Evolutionary conservation across 768 basidiomycete species (phyloP), one percentile per base, ranked within the genome.

Genomic region (Paxillus involutus): DNA sequence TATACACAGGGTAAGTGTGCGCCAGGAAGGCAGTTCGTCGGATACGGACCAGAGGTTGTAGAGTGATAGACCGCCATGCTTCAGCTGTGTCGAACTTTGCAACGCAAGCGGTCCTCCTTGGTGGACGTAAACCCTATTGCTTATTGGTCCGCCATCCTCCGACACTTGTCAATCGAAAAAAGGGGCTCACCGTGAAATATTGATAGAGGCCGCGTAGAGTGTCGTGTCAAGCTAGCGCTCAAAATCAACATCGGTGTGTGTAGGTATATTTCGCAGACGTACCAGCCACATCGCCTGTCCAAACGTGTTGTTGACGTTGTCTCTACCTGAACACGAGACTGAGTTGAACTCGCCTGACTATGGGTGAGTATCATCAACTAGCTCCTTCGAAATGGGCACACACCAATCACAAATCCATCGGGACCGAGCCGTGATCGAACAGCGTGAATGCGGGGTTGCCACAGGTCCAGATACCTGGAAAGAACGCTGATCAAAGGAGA

Each of bases 281-380:
- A 80, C 67, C 46, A 82, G 67, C 80, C 80, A 81, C 32, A 82
- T 67, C 13, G 80, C 76, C 55, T 82, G 81, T 24, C 81, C 80
- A 51, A 82, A 80, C 3, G 81, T 81, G 56, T 81, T 79, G 61
- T 76, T 79, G 36, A 81, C 77, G 42, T 73, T 74, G 52, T 75
- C 72, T 48, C 69, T 75, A 5, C 81, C 81, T 12, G 77, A 76
- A 49, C 80, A 82, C 6, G 79, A 80, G 11, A 81, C 79, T 0
- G 80, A 81, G 53, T 80, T 83, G 56, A 79, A 81, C 64, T 82
- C 80, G 8, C 81, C 80, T 80, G 19, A 7, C 7, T 7, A 36
- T 5, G 13, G 10, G 42, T 58, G 14, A 63, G 21, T 9, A 36
- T 19, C 11, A 16, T 39, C 10, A 30, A 13, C 16, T 26, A 26